Evolutionary conservation across 2,329 filamentous ascomycete genomes (phyloP).

Genomic region (Seiridium cupressi): DNA sequence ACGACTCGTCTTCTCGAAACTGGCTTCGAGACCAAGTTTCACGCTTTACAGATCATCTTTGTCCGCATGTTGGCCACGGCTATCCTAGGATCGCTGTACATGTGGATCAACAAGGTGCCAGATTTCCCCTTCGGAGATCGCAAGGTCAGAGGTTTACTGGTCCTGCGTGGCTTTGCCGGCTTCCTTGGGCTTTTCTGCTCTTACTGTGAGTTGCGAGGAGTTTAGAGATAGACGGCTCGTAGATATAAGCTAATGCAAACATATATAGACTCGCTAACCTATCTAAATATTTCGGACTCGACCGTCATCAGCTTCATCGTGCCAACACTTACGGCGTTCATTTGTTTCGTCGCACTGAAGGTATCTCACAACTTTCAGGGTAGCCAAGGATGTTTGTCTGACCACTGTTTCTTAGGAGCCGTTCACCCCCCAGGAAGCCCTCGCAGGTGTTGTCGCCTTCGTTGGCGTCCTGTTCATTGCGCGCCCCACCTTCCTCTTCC

Average conservation of each 20-base stretch:
- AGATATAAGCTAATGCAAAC: neutral
- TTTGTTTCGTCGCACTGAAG: slow-evolving; percentile 58
- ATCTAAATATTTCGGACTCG: slow-evolving; percentile 74
- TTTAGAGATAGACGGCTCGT: too few relatives aligned
- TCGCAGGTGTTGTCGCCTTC: slow-evolving; percentile 68
- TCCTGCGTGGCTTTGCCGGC: slow-evolving; percentile 63
- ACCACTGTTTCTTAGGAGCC: slow-evolving; percentile 55
- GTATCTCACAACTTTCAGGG: slow-evolving; percentile 14
- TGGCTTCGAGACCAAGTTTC: slow-evolving; percentile 32
- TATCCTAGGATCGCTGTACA: slow-evolving; percentile 34
- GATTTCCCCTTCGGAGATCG: slow-evolving; percentile 65
- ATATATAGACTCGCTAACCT: slow-evolving; percentile 53
- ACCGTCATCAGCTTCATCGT: slow-evolving; percentile 79
- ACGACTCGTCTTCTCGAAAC: slow-evolving; percentile 35
- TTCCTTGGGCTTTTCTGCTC: slow-evolving; percentile 64
- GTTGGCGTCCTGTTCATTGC: slow-evolving; percentile 75
- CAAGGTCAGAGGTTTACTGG: slow-evolving; percentile 61
- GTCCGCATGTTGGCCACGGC: slow-evolving; percentile 38
- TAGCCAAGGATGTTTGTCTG: neutral
- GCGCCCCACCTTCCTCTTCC: slow-evolving; percentile 60
- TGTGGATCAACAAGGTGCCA: slow-evolving; percentile 45
- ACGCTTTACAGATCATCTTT: slow-evolving; percentile 41
- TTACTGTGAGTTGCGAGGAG: slow-evolving; percentile 30
- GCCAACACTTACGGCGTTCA: slow-evolving; percentile 63
- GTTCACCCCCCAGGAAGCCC: slow-evolving; percentile 68